These are phyloP conservation scores for Wolfiporia cocos DNA, from an alignment of 1,284 basidiomycete genomes.

Conservation along the genomic window DNA sequence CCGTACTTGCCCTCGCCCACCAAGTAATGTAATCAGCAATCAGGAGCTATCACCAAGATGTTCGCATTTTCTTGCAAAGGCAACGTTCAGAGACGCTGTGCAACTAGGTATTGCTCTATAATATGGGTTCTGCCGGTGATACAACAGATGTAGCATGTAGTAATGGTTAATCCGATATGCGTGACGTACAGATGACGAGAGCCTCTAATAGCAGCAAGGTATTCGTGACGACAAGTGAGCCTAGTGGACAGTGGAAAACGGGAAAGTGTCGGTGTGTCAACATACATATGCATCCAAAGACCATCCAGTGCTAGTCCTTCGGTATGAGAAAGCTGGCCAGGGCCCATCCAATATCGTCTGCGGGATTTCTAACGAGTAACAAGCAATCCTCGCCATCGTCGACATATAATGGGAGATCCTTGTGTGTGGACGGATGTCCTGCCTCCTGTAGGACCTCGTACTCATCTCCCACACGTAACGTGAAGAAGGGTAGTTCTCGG, in stretches of 20 bases:
- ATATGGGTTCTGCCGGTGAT: slow-evolving; percentile 2
- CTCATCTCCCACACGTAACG: slow-evolving; percentile 49
- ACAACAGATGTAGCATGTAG: slow-evolving; percentile 3
- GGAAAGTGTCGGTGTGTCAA: slow-evolving; percentile 1
- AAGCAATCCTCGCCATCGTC: slow-evolving; percentile 79
- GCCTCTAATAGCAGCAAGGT: not conserved
- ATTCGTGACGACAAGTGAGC: too few species aligned
- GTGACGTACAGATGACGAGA: not conserved
- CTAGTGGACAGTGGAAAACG: not conserved
- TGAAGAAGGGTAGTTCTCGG: slow-evolving; percentile 68
- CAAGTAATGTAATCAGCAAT: too few species aligned
- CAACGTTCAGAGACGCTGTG: too few species aligned
- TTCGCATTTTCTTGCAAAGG: too few species aligned
- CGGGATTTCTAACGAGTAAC: slow-evolving; percentile 48
- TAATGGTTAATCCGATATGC: not conserved
- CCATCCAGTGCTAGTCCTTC: slow-evolving; percentile 34
- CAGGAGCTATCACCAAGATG: too few species aligned
- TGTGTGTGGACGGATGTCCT: slow-evolving; percentile 67
- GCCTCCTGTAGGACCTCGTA: slow-evolving; percentile 68
- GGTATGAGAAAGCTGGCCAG: slow-evolving; percentile 75
- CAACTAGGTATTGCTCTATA: slow-evolving; percentile 2
- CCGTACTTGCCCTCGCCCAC: slow-evolving; percentile 8
- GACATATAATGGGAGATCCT: slow-evolving; percentile 64
- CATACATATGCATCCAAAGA: too few species aligned
- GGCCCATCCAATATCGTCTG: slow-evolving; percentile 65